Percentiles rank a stretch among this genome's conserved stretches.
Conservation (phyloP, 441 rosid species). For the Monsonia emarginata region DNA sequence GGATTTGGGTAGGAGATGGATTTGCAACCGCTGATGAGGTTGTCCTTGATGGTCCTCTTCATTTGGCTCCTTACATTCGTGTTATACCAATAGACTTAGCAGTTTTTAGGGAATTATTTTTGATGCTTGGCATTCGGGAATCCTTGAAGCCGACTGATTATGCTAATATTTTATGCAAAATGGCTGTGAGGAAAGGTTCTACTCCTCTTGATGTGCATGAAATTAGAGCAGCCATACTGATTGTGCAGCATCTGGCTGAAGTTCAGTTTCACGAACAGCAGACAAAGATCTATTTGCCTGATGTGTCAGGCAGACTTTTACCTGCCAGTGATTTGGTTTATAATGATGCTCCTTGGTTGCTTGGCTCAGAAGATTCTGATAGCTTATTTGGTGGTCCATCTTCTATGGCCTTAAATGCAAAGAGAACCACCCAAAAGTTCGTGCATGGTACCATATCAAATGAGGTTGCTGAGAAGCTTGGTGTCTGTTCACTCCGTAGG, state of each 20-base stretch:
- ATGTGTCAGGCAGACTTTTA: constrained; percentile 65
- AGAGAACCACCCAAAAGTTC: constrained; percentile 64
- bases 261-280: constrained; percentile 52
- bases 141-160: constrained; percentile 73
- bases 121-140: constrained; percentile 84
- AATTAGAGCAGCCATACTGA: constrained; percentile 71
- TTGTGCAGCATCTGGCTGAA: constrained; percentile 92
- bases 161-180: constrained; percentile 72
- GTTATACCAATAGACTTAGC: constrained; percentile 89
- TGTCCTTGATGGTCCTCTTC: constrained; percentile 94
- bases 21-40: constrained; percentile 89
- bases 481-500: constrained; percentile 93
- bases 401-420: constrained; percentile 47
- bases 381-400: constrained; percentile 51
- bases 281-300: constrained; percentile 72
- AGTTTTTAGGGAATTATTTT: constrained; percentile 72
- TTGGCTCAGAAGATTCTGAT: constrained; percentile 53
- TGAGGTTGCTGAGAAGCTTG: constrained; percentile 95
- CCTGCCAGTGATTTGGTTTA: constrained; percentile 78
- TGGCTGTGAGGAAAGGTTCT: constrained; percentile 66
- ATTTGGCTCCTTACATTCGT: constrained; percentile 88
- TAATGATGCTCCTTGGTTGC: constrained; percentile 97
- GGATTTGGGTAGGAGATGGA: constrained; percentile 99
- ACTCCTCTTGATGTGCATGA: constrained; percentile 66
- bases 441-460: constrained; percentile 91